Conservation (phyloP, 2,329 filamentous ascomycete species). For the Lasiodiplodia gonubiensis region DNA sequence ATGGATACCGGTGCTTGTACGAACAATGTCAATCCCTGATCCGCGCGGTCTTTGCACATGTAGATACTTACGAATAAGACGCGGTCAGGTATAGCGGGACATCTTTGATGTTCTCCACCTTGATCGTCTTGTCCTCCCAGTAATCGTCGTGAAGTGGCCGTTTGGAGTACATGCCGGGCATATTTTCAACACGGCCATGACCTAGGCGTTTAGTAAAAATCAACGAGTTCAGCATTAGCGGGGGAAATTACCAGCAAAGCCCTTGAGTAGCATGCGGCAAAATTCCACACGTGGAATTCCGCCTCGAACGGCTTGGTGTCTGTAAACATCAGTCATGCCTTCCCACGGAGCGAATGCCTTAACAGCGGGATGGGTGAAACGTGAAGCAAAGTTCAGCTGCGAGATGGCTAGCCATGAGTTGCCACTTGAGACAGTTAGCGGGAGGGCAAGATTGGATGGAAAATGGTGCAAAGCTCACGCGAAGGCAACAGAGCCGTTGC, state of each 20-base stretch:
- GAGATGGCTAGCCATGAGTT: slow-evolving; percentile 52
- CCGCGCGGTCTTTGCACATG: background rate
- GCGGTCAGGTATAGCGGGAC: slow-evolving; percentile 33
- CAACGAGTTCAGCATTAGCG: background rate
- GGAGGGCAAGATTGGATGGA: too few relatives aligned
- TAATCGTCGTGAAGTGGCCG: slow-evolving; percentile 5
- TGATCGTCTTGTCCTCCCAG: slow-evolving; percentile 31
- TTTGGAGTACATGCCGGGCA: slow-evolving; percentile 30
- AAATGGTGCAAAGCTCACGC: slow-evolving; percentile 31
- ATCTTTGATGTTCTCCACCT: slow-evolving; percentile 31
- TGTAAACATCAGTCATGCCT: slow-evolving; percentile 29
- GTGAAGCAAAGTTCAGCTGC: slow-evolving; percentile 36
- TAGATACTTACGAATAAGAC: slow-evolving; percentile 28
- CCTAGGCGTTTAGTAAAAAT: slow-evolving; percentile 18
- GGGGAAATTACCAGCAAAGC: slow-evolving; percentile 2
- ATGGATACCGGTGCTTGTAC: slow-evolving; percentile 28
- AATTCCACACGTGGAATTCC: slow-evolving; percentile 29
- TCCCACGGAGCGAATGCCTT: slow-evolving; percentile 27
- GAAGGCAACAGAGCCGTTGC: slow-evolving; percentile 53
- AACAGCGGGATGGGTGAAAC: slow-evolving; percentile 22
- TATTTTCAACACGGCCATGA: slow-evolving; percentile 28
- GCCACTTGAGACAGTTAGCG: slow-evolving; percentile 35
- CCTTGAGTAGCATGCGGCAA: slow-evolving; percentile 27
- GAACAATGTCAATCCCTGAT: background rate
- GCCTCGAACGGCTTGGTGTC: slow-evolving; percentile 32